Conservation (phyloP, 148 eudicot species). For the Bassia scoparia region DNA sequence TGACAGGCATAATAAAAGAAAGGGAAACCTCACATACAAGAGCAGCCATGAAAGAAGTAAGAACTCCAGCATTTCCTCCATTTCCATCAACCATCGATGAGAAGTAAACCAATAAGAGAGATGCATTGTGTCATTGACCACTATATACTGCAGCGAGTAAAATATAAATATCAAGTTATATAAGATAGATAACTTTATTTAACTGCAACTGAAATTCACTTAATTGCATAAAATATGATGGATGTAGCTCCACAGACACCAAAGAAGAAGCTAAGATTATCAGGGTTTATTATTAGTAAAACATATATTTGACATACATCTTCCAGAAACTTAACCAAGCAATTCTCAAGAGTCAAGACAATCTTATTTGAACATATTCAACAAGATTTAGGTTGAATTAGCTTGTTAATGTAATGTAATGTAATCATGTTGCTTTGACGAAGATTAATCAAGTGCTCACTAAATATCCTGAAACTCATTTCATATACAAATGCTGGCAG, state of each 20-base stretch:
- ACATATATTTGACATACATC: neutral
- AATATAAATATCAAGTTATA: neutral
- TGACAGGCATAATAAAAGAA: neutral
- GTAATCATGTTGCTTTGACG: conserved; percentile 2
- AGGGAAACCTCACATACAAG: conserved; percentile 9
- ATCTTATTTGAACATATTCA: neutral
- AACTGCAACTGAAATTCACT: neutral
- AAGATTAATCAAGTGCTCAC: no score
- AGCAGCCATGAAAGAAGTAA: conserved; percentile 11
- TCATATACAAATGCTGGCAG: neutral
- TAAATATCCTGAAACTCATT: neutral
- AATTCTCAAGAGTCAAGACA: neutral
- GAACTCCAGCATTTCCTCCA: neutral
- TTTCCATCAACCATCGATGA: neutral
- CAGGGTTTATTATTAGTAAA: neutral
- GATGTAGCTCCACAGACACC: neutral
- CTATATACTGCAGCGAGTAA: conserved; percentile 20
- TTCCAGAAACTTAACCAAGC: neutral
- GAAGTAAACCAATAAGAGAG: neutral
- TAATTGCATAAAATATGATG: neutral
- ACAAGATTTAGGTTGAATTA: no score
- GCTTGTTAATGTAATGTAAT: neutral
- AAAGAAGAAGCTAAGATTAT: neutral
- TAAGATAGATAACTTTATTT: neutral
- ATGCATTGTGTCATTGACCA: conserved; percentile 18